Evolutionary conservation across 345 rosid genomes (phyloP).

Genomic region (Orychophragmus violaceus): DNA sequence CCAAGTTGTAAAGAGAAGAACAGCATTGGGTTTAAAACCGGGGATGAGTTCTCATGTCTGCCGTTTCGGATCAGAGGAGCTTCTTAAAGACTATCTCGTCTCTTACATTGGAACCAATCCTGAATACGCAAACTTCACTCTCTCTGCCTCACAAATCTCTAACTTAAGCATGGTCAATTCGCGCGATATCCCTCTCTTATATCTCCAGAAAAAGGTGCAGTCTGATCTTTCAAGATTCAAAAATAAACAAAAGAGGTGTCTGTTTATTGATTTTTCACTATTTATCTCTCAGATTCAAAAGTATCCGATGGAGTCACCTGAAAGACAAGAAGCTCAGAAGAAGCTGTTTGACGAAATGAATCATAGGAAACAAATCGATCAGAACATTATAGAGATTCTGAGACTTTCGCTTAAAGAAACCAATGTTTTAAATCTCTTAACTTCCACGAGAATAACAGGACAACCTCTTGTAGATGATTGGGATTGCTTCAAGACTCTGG

Average conservation of each 20-base stretch:
- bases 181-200: slow-evolving; percentile 38
- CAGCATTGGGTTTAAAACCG: slow-evolving; percentile 13
- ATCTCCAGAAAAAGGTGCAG: slow-evolving; percentile 35
- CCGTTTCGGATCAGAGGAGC: slow-evolving; percentile 42
- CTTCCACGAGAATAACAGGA: slow-evolving; percentile 34
- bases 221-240: background rate
- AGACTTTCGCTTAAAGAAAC: slow-evolving; percentile 25
- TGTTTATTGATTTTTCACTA: background rate
- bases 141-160: background rate
- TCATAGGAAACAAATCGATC: slow-evolving; percentile 36
- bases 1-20: slow-evolving; percentile 42
- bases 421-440: slow-evolving; percentile 28
- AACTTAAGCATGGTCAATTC: slow-evolving; percentile 21
- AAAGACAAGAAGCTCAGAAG: slow-evolving; percentile 40
- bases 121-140: slow-evolving; percentile 6
- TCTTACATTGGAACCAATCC: slow-evolving; percentile 44
- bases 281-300: slow-evolving; percentile 32
- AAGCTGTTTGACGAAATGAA: slow-evolving; percentile 21
- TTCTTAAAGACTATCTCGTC: slow-evolving; percentile 27
- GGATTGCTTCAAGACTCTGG: slow-evolving; percentile 56
- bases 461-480: slow-evolving; percentile 60
- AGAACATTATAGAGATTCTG: slow-evolving; percentile 30
- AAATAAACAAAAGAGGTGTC: background rate
- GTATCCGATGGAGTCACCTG: slow-evolving; percentile 32
- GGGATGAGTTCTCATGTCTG: slow-evolving; percentile 46